phyloP scores from a whole-genome alignment of 306 rosid genomes.

The Benincasa hispida region DNA sequence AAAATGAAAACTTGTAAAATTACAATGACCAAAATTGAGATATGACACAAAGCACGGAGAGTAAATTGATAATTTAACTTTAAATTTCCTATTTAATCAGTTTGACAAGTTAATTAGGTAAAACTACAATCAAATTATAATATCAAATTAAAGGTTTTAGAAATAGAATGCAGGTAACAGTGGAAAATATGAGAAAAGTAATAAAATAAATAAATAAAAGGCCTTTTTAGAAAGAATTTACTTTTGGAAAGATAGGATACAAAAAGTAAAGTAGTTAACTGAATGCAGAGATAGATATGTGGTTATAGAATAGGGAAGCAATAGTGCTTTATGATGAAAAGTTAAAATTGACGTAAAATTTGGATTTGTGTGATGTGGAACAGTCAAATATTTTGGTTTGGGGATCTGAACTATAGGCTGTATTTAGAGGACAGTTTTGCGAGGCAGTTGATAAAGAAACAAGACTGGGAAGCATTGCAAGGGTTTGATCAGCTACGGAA shows the following conservation, averaged over 20 bases:
- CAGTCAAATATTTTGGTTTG: constrained; percentile 96
- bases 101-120: not conserved
- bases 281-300: not conserved
- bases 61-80: not conserved
- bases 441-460: constrained; percentile 51
- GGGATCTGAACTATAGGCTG: constrained; percentile 93
- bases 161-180: not conserved
- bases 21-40: too few relatives aligned
- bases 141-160: not conserved
- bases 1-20: too few relatives aligned
- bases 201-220: not conserved
- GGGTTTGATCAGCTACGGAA: constrained; percentile 72
- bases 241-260: not conserved
- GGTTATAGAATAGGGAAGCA: not conserved
- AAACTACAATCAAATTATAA: not conserved
- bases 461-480: constrained; percentile 78
- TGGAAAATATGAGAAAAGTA: not conserved
- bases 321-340: not conserved
- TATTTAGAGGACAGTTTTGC: constrained; percentile 66
- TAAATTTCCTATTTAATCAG: too few relatives aligned
- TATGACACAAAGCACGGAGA: not conserved
- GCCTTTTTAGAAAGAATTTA: not conserved
- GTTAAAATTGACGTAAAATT: not conserved
- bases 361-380: constrained; percentile 14
- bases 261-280: not conserved